Percentiles rank a stretch among this genome's conserved stretches.
phyloP scores from a whole-genome alignment of 352 stramenopile species.

The Halophytophthora polymorphica region DNA sequence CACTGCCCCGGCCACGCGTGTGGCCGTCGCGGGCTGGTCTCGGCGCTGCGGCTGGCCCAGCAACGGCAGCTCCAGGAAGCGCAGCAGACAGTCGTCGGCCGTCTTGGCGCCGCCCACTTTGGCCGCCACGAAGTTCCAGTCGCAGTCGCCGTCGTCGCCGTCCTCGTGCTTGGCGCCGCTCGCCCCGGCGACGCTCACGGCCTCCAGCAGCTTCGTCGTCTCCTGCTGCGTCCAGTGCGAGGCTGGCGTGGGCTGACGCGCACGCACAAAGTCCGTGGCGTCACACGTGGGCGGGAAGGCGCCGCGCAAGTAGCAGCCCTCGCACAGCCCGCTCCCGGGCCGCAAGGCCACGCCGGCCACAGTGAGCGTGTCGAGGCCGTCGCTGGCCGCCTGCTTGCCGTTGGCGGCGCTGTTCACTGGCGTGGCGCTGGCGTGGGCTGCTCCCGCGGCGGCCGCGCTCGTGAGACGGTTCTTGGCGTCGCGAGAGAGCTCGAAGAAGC shows the following conservation, averaged over 20 bases:
- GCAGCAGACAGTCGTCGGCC: slow-evolving; percentile 71
- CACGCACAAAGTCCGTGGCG: slow-evolving; percentile 49
- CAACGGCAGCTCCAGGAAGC: slow-evolving; percentile 74
- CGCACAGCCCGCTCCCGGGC: slow-evolving; percentile 63
- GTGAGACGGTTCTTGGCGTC: slow-evolving; percentile 60
- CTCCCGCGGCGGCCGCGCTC: slow-evolving; percentile 7
- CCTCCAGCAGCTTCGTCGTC: slow-evolving; percentile 46
- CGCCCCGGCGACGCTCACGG: slow-evolving; percentile 34
- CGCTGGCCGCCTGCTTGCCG: slow-evolving; percentile 12
- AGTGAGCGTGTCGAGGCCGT: slow-evolving; percentile 35
- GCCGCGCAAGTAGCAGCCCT: slow-evolving; percentile 61
- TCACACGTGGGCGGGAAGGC: slow-evolving; percentile 65
- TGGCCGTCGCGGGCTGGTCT: background rate
- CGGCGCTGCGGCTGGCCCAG: slow-evolving; percentile 24
- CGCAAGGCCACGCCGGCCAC: slow-evolving; percentile 41
- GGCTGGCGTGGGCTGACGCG: slow-evolving; percentile 2
- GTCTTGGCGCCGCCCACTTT: slow-evolving; percentile 61
- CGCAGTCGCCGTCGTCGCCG: slow-evolving; percentile 36
- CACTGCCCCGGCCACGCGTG: slow-evolving; percentile 1
- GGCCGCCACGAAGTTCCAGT: slow-evolving; percentile 77
- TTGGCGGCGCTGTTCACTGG: slow-evolving; percentile 7
- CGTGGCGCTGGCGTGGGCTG: slow-evolving; percentile 5
- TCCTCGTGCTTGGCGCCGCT: slow-evolving; percentile 9
- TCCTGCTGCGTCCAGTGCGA: slow-evolving; percentile 44
- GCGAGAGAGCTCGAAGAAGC: slow-evolving; percentile 53